These are phyloP conservation scores for Karstenula rhodostoma DNA, from an alignment of 2,329 filamentous ascomycete species.

Conservation along the genomic window DNA sequence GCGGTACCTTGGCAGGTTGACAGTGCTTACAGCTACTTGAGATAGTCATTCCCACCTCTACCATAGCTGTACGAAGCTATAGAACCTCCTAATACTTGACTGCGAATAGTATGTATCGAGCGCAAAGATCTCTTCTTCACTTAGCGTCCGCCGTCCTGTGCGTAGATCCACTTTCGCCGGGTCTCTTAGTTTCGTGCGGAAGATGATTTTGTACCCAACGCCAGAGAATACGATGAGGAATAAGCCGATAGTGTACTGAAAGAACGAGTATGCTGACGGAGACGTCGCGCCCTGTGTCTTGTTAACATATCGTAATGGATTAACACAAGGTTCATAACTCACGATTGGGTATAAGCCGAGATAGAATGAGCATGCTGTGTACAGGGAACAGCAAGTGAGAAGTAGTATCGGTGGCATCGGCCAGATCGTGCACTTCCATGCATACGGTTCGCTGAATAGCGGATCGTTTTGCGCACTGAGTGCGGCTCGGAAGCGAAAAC, in stretches of 20 bases:
- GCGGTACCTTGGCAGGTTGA: not conserved
- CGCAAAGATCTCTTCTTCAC: conserved; percentile 10
- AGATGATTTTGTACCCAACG: conserved; percentile 9
- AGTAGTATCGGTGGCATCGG: conserved; percentile 40
- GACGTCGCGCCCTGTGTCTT: not conserved
- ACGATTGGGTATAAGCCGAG: conserved; percentile 10
- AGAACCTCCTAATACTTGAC: conserved; percentile 1
- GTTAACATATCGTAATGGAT: not conserved
- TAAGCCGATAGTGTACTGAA: conserved; percentile 13
- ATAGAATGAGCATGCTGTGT: conserved; percentile 13
- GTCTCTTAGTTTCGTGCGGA: conserved; percentile 1
- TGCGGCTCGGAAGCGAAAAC: conserved; percentile 42
- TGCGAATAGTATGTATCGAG: conserved; percentile 9
- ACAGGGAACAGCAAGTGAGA: conserved; percentile 23
- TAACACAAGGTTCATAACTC: not conserved
- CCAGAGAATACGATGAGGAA: conserved; percentile 6
- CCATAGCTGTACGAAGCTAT: conserved; percentile 8
- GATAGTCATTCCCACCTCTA: not conserved
- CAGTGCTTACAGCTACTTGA: not conserved
- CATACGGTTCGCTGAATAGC: conserved; percentile 37
- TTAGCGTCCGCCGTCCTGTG: conserved; percentile 7
- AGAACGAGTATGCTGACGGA: conserved; percentile 12
- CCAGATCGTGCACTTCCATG: conserved; percentile 40
- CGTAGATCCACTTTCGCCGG: conserved; percentile 5
- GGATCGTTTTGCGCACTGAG: conserved; percentile 35